Conservation (phyloP, 208 protist genomes). For the Phytomonas francai region DNA sequence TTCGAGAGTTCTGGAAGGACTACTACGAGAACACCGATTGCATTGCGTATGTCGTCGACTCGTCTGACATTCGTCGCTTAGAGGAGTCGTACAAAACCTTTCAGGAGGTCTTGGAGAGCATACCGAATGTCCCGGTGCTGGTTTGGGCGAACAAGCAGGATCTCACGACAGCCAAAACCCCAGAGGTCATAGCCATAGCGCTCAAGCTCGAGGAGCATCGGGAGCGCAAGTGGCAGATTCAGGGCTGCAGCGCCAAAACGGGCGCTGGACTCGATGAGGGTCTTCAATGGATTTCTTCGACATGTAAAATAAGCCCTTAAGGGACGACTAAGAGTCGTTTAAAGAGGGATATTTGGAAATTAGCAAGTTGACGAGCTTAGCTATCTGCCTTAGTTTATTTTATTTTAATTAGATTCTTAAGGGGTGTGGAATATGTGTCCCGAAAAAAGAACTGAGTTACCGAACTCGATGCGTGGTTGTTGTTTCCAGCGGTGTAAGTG, state of each 20-base stretch:
- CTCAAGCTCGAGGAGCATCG: constrained; percentile 85
- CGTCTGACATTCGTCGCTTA: constrained; percentile 81
- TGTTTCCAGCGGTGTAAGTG: not conserved
- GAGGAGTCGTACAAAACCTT: constrained; percentile 93
- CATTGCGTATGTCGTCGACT: constrained; percentile 97
- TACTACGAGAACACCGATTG: constrained; percentile 97
- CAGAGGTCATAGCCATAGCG: constrained; percentile 61
- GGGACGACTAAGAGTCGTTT: not conserved
- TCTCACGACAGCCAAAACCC: constrained; percentile 87
- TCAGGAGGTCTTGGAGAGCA: constrained; percentile 86
- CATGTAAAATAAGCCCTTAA: constrained; percentile 27
- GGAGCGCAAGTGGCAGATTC: constrained; percentile 94
- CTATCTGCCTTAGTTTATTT: not conserved
- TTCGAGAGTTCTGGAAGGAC: constrained; percentile 97
- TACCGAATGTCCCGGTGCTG: constrained; percentile 96
- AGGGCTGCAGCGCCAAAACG: constrained; percentile 93
- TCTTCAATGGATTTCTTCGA: constrained; percentile 87
- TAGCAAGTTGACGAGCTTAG: not conserved
- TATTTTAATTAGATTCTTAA: not conserved
- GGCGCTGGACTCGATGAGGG: constrained; percentile 90
- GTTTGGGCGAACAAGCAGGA: constrained; percentile 99
- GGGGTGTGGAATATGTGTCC: not conserved
- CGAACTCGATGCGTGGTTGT: not conserved
- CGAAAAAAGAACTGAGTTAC: not conserved
- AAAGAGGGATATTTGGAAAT: not conserved